These are phyloP conservation scores for Lophiostoma macrostomum DNA, from an alignment of 495 filamentous ascomycete genomes.

Conservation along the genomic window DNA sequence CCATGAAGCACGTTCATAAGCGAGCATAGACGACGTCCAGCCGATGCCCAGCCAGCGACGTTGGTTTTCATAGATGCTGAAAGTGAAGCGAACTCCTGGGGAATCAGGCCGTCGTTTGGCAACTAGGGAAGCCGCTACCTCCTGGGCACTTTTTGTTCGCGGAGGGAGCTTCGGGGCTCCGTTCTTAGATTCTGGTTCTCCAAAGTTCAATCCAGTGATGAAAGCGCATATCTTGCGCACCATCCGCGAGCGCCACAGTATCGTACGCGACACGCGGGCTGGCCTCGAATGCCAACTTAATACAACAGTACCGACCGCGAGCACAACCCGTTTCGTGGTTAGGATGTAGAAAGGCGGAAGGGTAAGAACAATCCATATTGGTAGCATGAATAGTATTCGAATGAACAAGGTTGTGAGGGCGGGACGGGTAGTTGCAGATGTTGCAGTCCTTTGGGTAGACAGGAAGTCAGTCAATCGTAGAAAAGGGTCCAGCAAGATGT, in stretches of 20 bases:
- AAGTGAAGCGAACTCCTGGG: constrained; percentile 87
- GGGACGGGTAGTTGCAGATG: constrained; percentile 87
- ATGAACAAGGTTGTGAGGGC: constrained; percentile 86
- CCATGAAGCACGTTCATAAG: constrained; percentile 85
- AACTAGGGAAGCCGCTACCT: constrained; percentile 36
- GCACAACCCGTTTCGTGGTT: constrained; percentile 77
- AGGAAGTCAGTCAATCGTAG: constrained; percentile 88
- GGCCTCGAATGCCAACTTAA: constrained; percentile 90
- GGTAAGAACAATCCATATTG: constrained; percentile 79
- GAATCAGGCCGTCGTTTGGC: constrained; percentile 54
- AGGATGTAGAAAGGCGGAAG: constrained; percentile 80
- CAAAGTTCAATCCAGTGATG: constrained; percentile 77
- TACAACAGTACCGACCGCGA: constrained; percentile 73
- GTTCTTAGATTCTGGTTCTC: constrained; percentile 30
- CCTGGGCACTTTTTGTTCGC: constrained; percentile 33
- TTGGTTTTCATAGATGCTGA: constrained; percentile 95
- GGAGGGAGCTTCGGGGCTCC: constrained; percentile 24
- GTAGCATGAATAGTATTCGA: constrained; percentile 81
- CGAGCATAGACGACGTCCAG: constrained; percentile 87
- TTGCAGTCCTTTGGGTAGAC: constrained; percentile 85
- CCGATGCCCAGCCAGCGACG: constrained; percentile 91
- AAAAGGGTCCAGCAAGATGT: constrained; percentile 85
- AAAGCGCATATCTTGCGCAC: constrained; percentile 64
- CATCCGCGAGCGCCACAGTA: constrained; percentile 82
- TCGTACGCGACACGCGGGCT: constrained; percentile 75